phyloP scores from a whole-genome alignment of 1,139 yeast species.

The Candida labiduridarum region DNA sequence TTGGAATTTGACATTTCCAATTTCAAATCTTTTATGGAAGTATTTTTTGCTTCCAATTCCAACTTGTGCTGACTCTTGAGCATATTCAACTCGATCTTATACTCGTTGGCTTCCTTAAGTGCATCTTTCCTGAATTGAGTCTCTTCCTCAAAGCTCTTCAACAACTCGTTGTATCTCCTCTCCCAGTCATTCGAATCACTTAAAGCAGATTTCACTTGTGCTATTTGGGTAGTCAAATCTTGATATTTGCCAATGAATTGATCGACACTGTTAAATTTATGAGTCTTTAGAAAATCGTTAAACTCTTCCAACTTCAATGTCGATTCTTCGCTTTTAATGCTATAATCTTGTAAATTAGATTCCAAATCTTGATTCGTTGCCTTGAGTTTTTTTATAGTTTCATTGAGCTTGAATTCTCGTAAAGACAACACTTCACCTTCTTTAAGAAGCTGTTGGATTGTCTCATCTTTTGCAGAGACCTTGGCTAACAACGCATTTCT shows the following conservation, averaged over 20 bases:
- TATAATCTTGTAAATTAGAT: conserved; percentile 35
- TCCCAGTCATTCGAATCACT: conserved; percentile 34
- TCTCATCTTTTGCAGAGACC: conserved; percentile 53
- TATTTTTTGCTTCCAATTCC: conserved; percentile 35
- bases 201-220: conserved; percentile 20
- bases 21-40: conserved; percentile 27
- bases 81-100: conserved; percentile 43
- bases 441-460: conserved; percentile 59
- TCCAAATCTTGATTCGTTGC: conserved; percentile 50
- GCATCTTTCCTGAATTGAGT: conserved; percentile 28
- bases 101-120: conserved; percentile 37
- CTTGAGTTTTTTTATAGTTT: conserved; percentile 64
- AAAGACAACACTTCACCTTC: conserved; percentile 82
- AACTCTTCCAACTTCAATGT: conserved; percentile 32
- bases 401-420: conserved; percentile 71
- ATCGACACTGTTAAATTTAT: conserved; percentile 29
- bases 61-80: conserved; percentile 40
- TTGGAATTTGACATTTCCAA: conserved; percentile 29
- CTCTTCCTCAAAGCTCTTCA: conserved; percentile 37
- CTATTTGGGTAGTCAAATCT: conserved; percentile 18
- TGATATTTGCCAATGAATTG: conserved; percentile 26
- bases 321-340: conserved; percentile 34
- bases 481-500: conserved; percentile 22
- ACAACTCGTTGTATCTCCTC: conserved; percentile 41
- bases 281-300: conserved; percentile 32